These are phyloP conservation scores for Somion occarium DNA, from an alignment of 1,284 basidiomycete genomes.

Conservation along the genomic window DNA sequence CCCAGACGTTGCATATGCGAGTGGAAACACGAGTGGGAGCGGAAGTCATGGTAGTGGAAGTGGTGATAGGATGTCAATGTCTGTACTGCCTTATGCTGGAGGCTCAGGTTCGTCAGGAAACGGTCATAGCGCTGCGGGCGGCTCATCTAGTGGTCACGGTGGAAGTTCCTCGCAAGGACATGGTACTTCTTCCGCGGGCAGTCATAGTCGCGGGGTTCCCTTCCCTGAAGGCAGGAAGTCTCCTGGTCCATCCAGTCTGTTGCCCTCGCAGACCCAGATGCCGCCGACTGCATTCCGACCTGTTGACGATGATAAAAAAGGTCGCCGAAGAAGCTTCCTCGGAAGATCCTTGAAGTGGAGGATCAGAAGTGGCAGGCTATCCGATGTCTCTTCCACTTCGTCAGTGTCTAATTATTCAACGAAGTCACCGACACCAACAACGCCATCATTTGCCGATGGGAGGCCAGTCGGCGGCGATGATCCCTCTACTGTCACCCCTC, in stretches of 20 bases:
- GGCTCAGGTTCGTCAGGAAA: constrained; percentile 1
- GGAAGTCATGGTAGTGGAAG: neutral
- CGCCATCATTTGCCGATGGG: neutral
- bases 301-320: constrained; percentile 8
- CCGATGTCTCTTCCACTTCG: neutral
- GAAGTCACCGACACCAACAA: neutral
- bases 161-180: constrained; percentile 16
- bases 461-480: neutral
- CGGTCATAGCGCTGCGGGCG: neutral
- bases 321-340: constrained; percentile 18
- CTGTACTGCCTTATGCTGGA: neutral
- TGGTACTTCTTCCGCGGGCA: constrained; percentile 12
- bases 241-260: constrained; percentile 19
- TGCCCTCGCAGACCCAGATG: constrained; percentile 17
- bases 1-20: neutral
- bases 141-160: constrained; percentile 4
- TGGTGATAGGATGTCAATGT: constrained; percentile 2
- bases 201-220: constrained; percentile 4
- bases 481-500: neutral
- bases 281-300: constrained; percentile 19
- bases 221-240: constrained; percentile 9
- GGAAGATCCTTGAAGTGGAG: constrained; percentile 18
- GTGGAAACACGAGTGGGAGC: constrained; percentile 2
- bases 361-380: constrained; percentile 5
- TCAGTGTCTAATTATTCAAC: neutral